These are phyloP conservation scores for Colletotrichum theobromicola DNA, from an alignment of 2,329 filamentous ascomycete genomes.

Conservation along the genomic window DNA sequence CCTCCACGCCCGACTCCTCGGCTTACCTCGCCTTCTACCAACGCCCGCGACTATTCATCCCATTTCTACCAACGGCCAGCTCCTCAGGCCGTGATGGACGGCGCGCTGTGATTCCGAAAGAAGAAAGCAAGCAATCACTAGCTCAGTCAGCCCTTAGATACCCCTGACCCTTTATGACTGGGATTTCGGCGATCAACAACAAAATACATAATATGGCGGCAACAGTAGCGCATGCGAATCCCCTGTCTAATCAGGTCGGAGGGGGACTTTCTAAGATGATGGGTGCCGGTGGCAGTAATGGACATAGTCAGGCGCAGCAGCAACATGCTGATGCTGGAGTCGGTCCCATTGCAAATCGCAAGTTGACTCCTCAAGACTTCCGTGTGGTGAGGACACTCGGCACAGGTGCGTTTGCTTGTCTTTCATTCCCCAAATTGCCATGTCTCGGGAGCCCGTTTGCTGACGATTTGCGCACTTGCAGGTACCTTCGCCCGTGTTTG, in stretches of 20 bases:
- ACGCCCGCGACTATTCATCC: background rate
- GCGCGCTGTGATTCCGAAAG: background rate
- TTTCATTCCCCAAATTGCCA: background rate
- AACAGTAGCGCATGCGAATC: slow-evolving; percentile 18
- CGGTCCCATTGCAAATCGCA: slow-evolving; percentile 19
- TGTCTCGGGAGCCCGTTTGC: slow-evolving; percentile 5
- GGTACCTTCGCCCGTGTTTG: slow-evolving; percentile 85
- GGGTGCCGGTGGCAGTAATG: background rate
- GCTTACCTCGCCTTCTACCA: background rate
- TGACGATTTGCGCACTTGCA: slow-evolving; percentile 32
- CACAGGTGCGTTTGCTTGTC: slow-evolving; percentile 60
- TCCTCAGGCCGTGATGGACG: slow-evolving; percentile 1
- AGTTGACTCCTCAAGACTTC: slow-evolving; percentile 63
- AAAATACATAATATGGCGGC: slow-evolving; percentile 21
- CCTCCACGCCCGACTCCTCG: background rate
- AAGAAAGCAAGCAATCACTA: background rate
- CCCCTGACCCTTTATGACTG: slow-evolving; percentile 8
- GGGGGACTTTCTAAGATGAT: slow-evolving; percentile 20
- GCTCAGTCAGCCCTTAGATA: background rate
- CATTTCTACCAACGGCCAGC: background rate
- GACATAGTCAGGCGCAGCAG: slow-evolving; percentile 1
- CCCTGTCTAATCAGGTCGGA: slow-evolving; percentile 13
- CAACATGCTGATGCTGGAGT: slow-evolving; percentile 14
- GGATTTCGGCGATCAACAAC: slow-evolving; percentile 9
- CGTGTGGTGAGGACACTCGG: slow-evolving; percentile 76